Percentiles rank a stretch among this genome's conserved stretches.
These are phyloP conservation scores for Davidsoniella australis DNA, from an alignment of 2,329 filamentous ascomycete genomes.

Conservation along the genomic window DNA sequence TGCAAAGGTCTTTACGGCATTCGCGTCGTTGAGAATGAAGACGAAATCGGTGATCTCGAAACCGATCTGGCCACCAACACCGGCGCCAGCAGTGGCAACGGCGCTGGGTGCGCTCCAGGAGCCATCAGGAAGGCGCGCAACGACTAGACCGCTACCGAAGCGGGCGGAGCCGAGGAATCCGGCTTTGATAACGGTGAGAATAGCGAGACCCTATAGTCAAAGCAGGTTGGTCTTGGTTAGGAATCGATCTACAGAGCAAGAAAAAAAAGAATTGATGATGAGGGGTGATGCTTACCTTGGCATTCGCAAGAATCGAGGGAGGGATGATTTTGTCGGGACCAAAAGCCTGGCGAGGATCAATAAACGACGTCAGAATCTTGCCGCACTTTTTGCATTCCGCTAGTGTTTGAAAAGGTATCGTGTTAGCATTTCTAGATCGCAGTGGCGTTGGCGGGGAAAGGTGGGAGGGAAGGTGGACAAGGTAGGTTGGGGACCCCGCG, in stretches of 20 bases:
- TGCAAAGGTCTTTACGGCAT: constrained; percentile 82
- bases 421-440: not conserved
- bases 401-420: constrained; percentile 22
- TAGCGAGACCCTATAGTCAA: constrained; percentile 47
- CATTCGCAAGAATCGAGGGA: constrained; percentile 70
- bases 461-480: not conserved
- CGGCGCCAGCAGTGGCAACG: constrained; percentile 64
- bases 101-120: constrained; percentile 69
- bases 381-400: constrained; percentile 95
- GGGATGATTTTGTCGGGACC: constrained; percentile 96
- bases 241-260: not conserved
- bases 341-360: constrained; percentile 84
- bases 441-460: not conserved
- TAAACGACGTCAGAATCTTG: constrained; percentile 87
- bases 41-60: constrained; percentile 89
- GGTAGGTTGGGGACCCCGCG: not conserved
- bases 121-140: constrained; percentile 61
- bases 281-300: constrained; percentile 46
- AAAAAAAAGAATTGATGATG: not conserved
- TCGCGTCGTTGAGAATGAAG: constrained; percentile 88
- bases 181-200: constrained; percentile 74
- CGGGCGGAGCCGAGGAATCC: constrained; percentile 71
- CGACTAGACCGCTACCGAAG: constrained; percentile 67
- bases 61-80: constrained; percentile 72
- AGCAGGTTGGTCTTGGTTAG: not conserved